Conservation (phyloP, 1,284 basidiomycete species). For the Jaminaea rosea region DNA sequence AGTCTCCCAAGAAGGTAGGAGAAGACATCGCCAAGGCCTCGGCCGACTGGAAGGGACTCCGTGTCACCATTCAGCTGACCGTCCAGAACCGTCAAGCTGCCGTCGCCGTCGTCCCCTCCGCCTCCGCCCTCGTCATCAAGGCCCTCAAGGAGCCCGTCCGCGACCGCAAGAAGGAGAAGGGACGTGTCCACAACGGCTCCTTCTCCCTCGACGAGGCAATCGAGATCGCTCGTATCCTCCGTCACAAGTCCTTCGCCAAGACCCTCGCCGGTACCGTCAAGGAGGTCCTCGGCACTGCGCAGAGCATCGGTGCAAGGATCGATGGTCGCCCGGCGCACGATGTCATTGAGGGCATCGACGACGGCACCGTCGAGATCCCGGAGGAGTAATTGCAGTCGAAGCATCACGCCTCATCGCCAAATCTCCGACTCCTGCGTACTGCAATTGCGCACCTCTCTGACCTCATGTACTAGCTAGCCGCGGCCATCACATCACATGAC, state of each 20-base stretch:
- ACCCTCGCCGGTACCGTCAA: conserved; percentile 79
- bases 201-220: conserved; percentile 88
- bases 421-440: too few relatives aligned
- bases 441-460: too few relatives aligned
- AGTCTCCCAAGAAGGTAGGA: conserved; percentile 99
- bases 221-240: conserved; percentile 94
- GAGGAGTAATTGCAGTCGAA: conserved; percentile 26
- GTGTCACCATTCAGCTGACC: conserved; percentile 96
- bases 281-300: conserved; percentile 56
- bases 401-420: too few relatives aligned
- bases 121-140: conserved; percentile 94
- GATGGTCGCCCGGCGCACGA: conserved; percentile 90
- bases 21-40: conserved; percentile 99
- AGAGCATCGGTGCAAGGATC: conserved; percentile 88
- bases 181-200: conserved; percentile 97
- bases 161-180: conserved; percentile 99
- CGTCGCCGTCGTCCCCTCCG: conserved; percentile 93
- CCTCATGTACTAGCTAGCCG: too few relatives aligned
- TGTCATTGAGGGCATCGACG: conserved; percentile 89
- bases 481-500: too few relatives aligned
- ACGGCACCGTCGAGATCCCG: conserved; percentile 67
- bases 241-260: conserved; percentile 88
- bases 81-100: conserved; percentile 99
- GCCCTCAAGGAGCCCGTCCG: conserved; percentile 96
- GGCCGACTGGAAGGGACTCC: conserved; percentile 97